Evolutionary conservation across 208 protist genomes (phyloP).

Genomic region (Acanthamoeba castellanii): DNA sequence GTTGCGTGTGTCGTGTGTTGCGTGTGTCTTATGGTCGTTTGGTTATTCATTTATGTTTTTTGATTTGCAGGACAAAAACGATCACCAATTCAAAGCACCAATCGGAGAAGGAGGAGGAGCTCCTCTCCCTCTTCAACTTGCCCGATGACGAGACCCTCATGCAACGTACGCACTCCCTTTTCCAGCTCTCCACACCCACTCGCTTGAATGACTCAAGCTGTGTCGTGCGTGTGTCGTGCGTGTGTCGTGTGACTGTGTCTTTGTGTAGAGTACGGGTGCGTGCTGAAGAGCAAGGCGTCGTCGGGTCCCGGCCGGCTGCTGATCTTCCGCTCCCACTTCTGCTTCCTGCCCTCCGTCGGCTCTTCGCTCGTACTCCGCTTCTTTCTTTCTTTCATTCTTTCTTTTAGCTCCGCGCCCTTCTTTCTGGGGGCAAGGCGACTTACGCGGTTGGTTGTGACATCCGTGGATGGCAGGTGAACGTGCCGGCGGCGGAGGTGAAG

Average conservation of each 20-base stretch:
- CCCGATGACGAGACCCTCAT: conserved; percentile 12
- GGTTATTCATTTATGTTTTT: not conserved
- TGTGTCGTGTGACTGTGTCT: too few relatives aligned
- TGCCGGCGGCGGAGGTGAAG: conserved; percentile 8
- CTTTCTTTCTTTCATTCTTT: not conserved
- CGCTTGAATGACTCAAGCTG: not conserved
- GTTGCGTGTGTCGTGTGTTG: not conserved
- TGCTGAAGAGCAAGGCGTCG: conserved; percentile 5
- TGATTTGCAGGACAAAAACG: not conserved
- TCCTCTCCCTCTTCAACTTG: not conserved
- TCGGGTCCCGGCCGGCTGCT: conserved; percentile 1
- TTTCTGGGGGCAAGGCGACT: not conserved
- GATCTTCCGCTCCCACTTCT: conserved; percentile 61
- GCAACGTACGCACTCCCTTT: conserved; percentile 20
- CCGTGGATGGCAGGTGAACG: not conserved
- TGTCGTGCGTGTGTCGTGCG: too few relatives aligned
- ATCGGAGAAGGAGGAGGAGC: conserved; percentile 22
- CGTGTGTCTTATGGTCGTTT: not conserved
- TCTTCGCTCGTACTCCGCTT: not conserved
- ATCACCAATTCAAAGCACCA: conserved; percentile 6
- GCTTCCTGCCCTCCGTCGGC: conserved; percentile 64
- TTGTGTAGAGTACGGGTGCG: conserved; percentile 20
- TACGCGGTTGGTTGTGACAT: not conserved
- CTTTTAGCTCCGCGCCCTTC: not conserved
- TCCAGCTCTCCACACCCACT: not conserved